Conservation (phyloP, 1,284 basidiomycete species). For the Inonotus obliquus region DNA sequence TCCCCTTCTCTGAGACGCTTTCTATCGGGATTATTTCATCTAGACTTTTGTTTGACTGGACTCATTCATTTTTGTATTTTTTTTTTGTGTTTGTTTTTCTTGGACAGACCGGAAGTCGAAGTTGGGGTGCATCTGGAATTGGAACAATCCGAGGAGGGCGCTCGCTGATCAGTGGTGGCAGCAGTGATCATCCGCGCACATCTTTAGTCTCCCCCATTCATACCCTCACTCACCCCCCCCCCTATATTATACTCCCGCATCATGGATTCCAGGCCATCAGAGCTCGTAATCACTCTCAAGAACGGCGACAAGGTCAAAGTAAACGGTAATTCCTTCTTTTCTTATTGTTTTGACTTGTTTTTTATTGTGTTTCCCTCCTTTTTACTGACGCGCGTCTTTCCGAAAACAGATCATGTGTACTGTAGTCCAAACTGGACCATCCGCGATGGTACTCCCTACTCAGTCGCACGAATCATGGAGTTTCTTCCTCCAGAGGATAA, state of each 20-base stretch:
- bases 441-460: slow-evolving; percentile 90
- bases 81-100: not conserved
- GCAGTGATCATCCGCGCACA: not conserved
- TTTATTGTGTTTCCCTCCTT: slow-evolving; percentile 5
- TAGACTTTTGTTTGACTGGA: not conserved
- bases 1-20: not conserved
- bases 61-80: not conserved
- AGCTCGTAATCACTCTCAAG: slow-evolving; percentile 44
- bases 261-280: not conserved
- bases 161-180: not conserved
- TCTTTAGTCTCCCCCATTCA: not conserved
- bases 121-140: not conserved
- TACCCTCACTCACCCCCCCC: not conserved
- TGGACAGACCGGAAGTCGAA: not conserved
- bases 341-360: slow-evolving; percentile 20
- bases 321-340: slow-evolving; percentile 53
- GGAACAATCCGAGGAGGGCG: not conserved
- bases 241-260: not conserved
- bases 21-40: no score
- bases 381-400: slow-evolving; percentile 30
- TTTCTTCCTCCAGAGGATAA: slow-evolving; percentile 76
- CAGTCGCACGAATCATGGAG: slow-evolving; percentile 93
- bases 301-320: slow-evolving; percentile 77
- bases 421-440: slow-evolving; percentile 88
- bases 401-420: slow-evolving; percentile 83